A percentile compares a stretch with the other conserved stretches of the same genome.
phyloP scores from a whole-genome alignment of 1,139 yeast species.

The Scheffersomyces stambukii region DNA sequence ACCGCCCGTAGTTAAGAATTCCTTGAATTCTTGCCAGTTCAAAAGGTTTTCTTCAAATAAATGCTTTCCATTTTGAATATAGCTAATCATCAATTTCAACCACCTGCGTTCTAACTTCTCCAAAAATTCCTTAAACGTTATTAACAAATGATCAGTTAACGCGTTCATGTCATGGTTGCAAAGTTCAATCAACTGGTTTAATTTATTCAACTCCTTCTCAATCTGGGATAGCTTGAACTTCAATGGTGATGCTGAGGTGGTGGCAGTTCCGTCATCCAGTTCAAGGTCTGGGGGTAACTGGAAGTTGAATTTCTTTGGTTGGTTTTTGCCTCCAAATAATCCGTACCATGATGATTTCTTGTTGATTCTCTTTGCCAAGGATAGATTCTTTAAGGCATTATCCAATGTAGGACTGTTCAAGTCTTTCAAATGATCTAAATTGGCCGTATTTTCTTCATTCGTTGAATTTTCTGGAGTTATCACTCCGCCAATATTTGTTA shows the following conservation, averaged over 20 bases:
- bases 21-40: slow-evolving; percentile 37
- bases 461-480: slow-evolving; percentile 9
- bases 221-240: slow-evolving; percentile 30
- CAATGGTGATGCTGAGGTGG: slow-evolving; percentile 12
- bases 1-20: slow-evolving; percentile 11
- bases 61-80: slow-evolving; percentile 33
- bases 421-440: slow-evolving; percentile 26
- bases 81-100: slow-evolving; percentile 35
- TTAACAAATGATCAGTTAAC: slow-evolving; percentile 28
- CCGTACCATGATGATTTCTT: slow-evolving; percentile 46
- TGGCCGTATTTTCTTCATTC: slow-evolving; percentile 8
- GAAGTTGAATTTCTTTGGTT: slow-evolving; percentile 12
- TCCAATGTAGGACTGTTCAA: slow-evolving; percentile 41
- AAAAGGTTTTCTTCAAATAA: slow-evolving; percentile 34
- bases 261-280: slow-evolving; percentile 1
- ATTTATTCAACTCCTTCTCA: slow-evolving; percentile 39
- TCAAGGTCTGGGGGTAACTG: slow-evolving; percentile 8
- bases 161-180: slow-evolving; percentile 33
- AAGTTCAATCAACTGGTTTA: slow-evolving; percentile 39
- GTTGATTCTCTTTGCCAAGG: slow-evolving; percentile 16
- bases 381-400: slow-evolving; percentile 30
- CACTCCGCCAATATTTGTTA: slow-evolving; percentile 13
- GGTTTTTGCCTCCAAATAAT: slow-evolving; percentile 39
- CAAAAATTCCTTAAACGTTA: slow-evolving; percentile 30
- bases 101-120: slow-evolving; percentile 37